Conservation (phyloP, 2,329 filamentous ascomycete genomes). For the Phaeoacremonium minimum region DNA sequence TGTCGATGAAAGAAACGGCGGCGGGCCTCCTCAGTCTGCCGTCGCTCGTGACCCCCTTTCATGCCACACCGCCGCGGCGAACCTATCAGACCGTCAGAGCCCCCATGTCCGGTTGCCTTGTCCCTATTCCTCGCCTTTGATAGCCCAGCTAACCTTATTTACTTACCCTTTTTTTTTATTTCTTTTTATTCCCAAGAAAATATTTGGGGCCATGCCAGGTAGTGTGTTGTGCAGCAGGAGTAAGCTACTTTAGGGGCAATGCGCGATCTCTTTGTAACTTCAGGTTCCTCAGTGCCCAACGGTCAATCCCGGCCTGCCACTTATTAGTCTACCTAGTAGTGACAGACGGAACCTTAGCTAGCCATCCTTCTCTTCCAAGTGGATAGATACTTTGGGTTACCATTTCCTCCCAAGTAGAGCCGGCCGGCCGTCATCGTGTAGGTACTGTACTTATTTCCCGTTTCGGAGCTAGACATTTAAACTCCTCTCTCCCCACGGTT, state of each 20-base stretch:
- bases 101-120: not conserved
- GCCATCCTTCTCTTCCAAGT: no score
- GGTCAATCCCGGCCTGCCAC: no score
- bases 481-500: not conserved
- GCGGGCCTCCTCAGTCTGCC: not conserved
- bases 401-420: not conserved
- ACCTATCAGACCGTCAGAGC: not conserved
- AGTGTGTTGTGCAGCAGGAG: no score
- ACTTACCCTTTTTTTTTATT: not conserved
- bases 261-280: no score
- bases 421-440: not conserved
- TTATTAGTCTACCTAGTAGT: no score
- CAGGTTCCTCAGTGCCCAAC: no score
- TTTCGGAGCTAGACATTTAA: not conserved
- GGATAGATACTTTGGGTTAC: not conserved
- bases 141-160: not conserved
- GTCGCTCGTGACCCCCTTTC: not conserved
- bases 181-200: not conserved
- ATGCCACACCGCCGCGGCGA: not conserved
- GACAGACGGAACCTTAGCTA: no score
- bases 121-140: not conserved
- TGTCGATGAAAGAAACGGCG: not conserved
- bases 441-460: not conserved
- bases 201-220: no score
- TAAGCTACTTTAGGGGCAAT: no score